Percentiles rank a stretch among this genome's conserved stretches.
Evolutionary conservation across 73 alveolate genomes (phyloP).

Genomic region (Tetrahymena malaccensis): DNA sequence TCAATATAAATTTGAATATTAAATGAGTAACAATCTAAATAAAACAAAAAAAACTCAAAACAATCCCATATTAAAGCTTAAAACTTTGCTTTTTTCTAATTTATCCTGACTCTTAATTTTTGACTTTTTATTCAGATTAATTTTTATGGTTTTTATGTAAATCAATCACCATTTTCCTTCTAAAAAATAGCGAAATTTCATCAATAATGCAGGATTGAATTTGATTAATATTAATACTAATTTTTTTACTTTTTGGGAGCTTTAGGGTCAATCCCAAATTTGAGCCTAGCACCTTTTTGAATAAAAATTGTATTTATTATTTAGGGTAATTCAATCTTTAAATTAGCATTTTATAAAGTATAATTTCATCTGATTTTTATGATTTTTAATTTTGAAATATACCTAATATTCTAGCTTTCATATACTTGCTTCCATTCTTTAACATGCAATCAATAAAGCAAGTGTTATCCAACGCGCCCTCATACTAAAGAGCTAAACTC

Average conservation of each 20-base stretch:
- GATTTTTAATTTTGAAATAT: not conserved
- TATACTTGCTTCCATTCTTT: not conserved
- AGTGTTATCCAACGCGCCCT: not conserved
- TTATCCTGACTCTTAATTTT: too few relatives aligned
- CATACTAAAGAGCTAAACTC: not conserved
- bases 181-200: not conserved
- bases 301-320: not conserved
- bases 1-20: not conserved
- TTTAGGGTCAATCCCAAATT: not conserved
- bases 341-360: too few relatives aligned
- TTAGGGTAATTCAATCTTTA: too few relatives aligned
- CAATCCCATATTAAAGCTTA: too few relatives aligned
- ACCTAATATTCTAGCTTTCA: not conserved
- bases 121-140: too few relatives aligned
- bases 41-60: not conserved
- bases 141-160: too few relatives aligned
- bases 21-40: not conserved
- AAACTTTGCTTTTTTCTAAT: too few relatives aligned
- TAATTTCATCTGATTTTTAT: too few relatives aligned
- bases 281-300: not conserved
- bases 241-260: not conserved
- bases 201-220: not conserved
- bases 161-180: not conserved
- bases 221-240: not conserved
- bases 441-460: not conserved